Percentiles rank a stretch among this genome's conserved stretches.
Evolutionary conservation across 441 rosid species (phyloP).

Genomic region (Cnidoscolus chayamansa): DNA sequence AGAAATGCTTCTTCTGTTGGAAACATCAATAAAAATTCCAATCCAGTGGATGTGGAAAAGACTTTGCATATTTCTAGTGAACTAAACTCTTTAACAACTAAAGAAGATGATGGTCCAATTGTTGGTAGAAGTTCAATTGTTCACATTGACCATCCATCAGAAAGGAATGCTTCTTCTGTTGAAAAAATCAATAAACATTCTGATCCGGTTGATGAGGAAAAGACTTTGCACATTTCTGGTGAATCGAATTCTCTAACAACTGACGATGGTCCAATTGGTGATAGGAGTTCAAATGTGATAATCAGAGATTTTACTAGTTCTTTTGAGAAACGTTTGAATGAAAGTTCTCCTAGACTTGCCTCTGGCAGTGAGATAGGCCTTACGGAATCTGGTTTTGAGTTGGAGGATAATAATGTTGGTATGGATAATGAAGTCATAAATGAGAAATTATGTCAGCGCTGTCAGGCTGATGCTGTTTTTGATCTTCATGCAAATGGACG

Average conservation of each 20-base stretch:
- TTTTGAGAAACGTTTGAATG: constrained; percentile 26
- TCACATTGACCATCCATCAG: constrained; percentile 31
- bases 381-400: constrained; percentile 24
- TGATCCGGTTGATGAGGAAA: constrained; percentile 29
- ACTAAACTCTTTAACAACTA: too few relatives aligned
- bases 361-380: constrained; percentile 21
- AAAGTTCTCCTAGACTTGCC: constrained; percentile 19
- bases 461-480: constrained; percentile 19
- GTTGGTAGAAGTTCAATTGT: constrained; percentile 25
- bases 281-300: constrained; percentile 20
- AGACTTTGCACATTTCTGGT: constrained; percentile 19
- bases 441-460: constrained; percentile 19
- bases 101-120: too few relatives aligned
- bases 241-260: constrained; percentile 24
- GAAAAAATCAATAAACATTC: constrained; percentile 21
- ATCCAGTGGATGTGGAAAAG: constrained; percentile 29
- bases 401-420: constrained; percentile 21
- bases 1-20: constrained; percentile 27
- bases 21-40: constrained; percentile 21
- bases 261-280: constrained; percentile 30
- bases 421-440: constrained; percentile 14
- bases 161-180: constrained; percentile 25
- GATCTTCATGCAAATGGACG: constrained; percentile 24
- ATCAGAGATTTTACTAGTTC: constrained; percentile 25
- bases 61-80: constrained; percentile 10